Evolutionary conservation across 257 asterid genomes (phyloP).

Genomic region (Rubia yunnanensis): DNA sequence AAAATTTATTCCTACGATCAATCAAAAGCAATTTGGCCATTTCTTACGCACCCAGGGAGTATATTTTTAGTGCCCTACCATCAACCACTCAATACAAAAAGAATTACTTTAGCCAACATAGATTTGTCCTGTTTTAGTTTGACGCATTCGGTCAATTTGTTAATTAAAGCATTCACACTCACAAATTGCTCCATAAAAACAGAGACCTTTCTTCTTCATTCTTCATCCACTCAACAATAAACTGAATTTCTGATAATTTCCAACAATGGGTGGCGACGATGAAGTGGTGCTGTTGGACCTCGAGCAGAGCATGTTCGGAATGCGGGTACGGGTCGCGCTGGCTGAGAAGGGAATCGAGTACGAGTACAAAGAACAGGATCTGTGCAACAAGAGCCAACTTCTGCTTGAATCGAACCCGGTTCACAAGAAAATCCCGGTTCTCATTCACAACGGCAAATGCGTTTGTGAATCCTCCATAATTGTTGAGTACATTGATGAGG

Average conservation of each 20-base stretch:
- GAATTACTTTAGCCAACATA: neutral
- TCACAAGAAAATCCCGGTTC: slow-evolving; percentile 1
- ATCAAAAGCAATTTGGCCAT: too few relatives aligned
- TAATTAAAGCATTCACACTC: neutral
- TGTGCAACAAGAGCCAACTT: neutral
- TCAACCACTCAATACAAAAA: too few relatives aligned
- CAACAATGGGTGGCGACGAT: neutral
- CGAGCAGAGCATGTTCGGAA: slow-evolving; percentile 9
- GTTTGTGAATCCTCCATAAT: neutral
- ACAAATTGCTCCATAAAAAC: neutral
- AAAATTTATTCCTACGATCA: too few relatives aligned
- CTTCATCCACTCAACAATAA: neutral
- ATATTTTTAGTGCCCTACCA: too few relatives aligned
- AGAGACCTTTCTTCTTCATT: neutral
- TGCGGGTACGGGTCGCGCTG: slow-evolving; percentile 17
- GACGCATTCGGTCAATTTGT: neutral
- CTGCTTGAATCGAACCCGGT: neutral
- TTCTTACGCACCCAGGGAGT: too few relatives aligned
- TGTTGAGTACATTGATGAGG: neutral
- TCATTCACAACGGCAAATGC: neutral
- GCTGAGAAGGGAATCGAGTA: slow-evolving; percentile 18
- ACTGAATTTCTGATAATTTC: too few relatives aligned
- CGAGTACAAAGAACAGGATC: neutral
- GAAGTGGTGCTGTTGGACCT: slow-evolving; percentile 16
- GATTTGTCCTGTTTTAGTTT: neutral